Percentiles rank a stretch among this genome's conserved stretches.
Evolutionary conservation across 768 basidiomycete genomes (phyloP).

Genomic region (Lentinula edodes): DNA sequence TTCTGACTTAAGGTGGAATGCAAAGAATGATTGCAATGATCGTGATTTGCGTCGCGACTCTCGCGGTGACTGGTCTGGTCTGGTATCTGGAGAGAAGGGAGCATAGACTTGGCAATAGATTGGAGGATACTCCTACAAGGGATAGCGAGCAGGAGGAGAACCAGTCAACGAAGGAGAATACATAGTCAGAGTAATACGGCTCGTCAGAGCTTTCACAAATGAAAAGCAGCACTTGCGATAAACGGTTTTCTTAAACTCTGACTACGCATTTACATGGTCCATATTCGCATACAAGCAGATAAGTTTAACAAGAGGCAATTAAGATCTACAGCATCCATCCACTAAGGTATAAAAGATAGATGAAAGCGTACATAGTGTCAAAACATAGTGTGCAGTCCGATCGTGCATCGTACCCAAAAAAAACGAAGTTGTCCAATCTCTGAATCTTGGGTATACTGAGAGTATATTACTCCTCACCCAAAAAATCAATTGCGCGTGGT

Average conservation of each 20-base stretch:
- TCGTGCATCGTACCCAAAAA: background rate
- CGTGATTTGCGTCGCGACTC: conserved; percentile 49
- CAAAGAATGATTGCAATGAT: conserved; percentile 57
- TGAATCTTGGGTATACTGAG: background rate
- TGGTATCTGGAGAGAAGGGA: conserved; percentile 46
- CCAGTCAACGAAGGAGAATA: too few species aligned
- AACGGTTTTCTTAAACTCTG: too few species aligned
- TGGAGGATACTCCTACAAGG: background rate
- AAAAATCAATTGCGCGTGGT: background rate
- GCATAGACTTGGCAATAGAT: background rate
- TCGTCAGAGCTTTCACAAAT: background rate
- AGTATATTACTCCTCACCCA: too few species aligned
- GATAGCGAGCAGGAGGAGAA: background rate
- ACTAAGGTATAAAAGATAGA: too few species aligned
- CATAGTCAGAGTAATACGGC: background rate
- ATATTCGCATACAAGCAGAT: too few species aligned
- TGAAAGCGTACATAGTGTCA: background rate
- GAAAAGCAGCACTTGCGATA: too few species aligned
- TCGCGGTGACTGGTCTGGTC: conserved; percentile 49
- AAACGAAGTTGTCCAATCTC: background rate
- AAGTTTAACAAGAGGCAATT: too few species aligned
- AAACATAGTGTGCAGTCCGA: too few species aligned
- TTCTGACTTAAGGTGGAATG: background rate
- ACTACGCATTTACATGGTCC: too few species aligned
- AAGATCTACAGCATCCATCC: too few species aligned